phyloP scores from a whole-genome alignment of 352 stramenopile genomes.

The Phytophthora palmivora region DNA sequence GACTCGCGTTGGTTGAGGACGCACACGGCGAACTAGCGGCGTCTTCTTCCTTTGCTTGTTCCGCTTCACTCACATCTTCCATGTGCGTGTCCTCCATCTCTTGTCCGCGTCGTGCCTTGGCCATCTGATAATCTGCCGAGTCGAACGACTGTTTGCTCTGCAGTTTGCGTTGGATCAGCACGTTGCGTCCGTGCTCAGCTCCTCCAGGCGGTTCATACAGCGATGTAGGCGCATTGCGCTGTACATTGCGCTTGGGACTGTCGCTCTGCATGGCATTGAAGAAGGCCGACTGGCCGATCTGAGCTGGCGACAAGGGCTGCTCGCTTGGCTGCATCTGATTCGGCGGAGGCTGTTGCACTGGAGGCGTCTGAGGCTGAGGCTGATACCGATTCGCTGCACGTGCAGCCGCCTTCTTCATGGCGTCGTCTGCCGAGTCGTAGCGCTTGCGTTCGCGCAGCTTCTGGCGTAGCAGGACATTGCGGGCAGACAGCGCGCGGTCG shows the following conservation, averaged over 20 bases:
- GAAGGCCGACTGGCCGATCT: conserved; percentile 52
- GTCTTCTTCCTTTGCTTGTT: neutral
- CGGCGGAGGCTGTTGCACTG: neutral
- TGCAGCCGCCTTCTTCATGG: conserved; percentile 63
- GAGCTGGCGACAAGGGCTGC: conserved; percentile 38
- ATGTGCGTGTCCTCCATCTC: conserved; percentile 38
- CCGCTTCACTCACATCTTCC: conserved; percentile 32
- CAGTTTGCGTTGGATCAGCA: conserved; percentile 78
- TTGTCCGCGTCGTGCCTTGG: conserved; percentile 28
- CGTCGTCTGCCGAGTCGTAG: conserved; percentile 87
- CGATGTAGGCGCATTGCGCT: conserved; percentile 4
- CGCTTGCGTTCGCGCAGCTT: conserved; percentile 81
- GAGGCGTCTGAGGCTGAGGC: neutral
- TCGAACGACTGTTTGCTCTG: conserved; percentile 77
- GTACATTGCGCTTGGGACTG: conserved; percentile 18
- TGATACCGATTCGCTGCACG: conserved; percentile 25
- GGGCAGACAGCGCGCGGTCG: conserved; percentile 64
- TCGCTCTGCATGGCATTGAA: conserved; percentile 47
- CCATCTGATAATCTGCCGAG: conserved; percentile 81
- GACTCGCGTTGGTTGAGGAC: conserved; percentile 21
- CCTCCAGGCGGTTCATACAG: conserved; percentile 33
- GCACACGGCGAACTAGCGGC: conserved; percentile 60
- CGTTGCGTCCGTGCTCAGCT: conserved; percentile 60
- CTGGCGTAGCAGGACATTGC: conserved; percentile 80
- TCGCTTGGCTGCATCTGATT: conserved; percentile 3